Conservation (phyloP, 305 asterid species). For the Rubia peregrina region DNA sequence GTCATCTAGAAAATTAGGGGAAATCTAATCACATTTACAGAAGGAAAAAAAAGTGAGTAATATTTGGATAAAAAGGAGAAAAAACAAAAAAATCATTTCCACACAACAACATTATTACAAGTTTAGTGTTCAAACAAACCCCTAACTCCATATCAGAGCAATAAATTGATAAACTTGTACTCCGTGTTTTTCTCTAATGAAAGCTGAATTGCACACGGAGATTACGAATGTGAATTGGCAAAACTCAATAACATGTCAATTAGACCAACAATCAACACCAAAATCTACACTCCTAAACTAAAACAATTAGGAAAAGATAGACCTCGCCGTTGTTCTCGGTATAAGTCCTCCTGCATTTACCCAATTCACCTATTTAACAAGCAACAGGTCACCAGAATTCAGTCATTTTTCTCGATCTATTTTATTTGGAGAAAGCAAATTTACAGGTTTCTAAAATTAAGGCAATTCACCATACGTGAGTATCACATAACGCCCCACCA, state of each 20-base stretch:
- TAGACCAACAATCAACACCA: not conserved
- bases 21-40: not conserved
- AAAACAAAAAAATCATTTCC: not conserved
- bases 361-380: constrained; percentile 23
- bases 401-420: not conserved
- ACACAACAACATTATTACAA: not conserved
- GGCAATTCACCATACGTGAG: constrained; percentile 48
- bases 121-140: not conserved
- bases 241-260: not conserved
- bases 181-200: not conserved
- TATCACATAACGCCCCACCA: constrained; percentile 53
- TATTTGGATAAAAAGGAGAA: not conserved
- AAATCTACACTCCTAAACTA: not conserved
- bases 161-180: not conserved
- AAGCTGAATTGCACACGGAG: not conserved
- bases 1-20: not conserved
- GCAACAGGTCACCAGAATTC: not conserved
- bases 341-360: constrained; percentile 9
- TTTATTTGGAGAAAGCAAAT: not conserved
- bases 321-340: not conserved
- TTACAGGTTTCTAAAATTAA: not conserved
- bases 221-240: not conserved
- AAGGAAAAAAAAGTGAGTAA: not conserved
- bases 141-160: not conserved
- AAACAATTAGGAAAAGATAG: not conserved